Evolutionary conservation across 345 rosid species (phyloP), one percentile per base, ranked within the genome.

Genomic region (Pistacia atlantica): DNA sequence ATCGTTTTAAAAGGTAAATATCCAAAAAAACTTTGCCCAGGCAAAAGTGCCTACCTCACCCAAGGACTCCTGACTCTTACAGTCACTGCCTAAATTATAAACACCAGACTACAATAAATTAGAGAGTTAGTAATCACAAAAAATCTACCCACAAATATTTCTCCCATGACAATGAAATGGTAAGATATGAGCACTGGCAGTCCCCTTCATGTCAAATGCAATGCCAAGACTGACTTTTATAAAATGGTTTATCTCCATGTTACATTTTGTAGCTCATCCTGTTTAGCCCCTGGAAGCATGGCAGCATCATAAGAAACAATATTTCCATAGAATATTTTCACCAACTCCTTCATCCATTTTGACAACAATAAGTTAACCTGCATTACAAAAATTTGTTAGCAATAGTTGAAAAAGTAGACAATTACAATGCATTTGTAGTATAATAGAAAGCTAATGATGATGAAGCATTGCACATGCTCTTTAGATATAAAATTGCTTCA

Each of bases 281-380:
- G 84, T 78, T 88, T 90, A 74, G 95, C 99, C 81, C 91, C 94
- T 17, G 95, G 99, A 79, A 88, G 92, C 83, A 96, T 48, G 57
- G 98, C 95, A 56, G 89, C 76, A 81, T 96, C 97, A 86, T 91
- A 96, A 51, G 97, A 94, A 80, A 92, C 89, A 74, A 93, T 83
- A 75, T 96, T 96, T 78, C 99, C 99, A 73, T 91, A 96, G 69
- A 96, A 92, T 84, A 96, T 93, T 84, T 84, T 92, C 88, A 93
- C 99, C 87, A 96, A 59, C 65, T 96, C 99, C 86, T 96, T 96
- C 99, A 96, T 96, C 98, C 98, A 93, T 80, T 84, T 93, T 11
- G 71, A 74, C 84, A 96, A 74, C 56, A 96, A 83, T 81, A 96
- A 87, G 86, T 93, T 96, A 84, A 96, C 99, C 97, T 93, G 87